These are phyloP conservation scores for Pseudonitzschia multiseries DNA, from an alignment of 108 stramenopile species.

Conservation along the genomic window DNA sequence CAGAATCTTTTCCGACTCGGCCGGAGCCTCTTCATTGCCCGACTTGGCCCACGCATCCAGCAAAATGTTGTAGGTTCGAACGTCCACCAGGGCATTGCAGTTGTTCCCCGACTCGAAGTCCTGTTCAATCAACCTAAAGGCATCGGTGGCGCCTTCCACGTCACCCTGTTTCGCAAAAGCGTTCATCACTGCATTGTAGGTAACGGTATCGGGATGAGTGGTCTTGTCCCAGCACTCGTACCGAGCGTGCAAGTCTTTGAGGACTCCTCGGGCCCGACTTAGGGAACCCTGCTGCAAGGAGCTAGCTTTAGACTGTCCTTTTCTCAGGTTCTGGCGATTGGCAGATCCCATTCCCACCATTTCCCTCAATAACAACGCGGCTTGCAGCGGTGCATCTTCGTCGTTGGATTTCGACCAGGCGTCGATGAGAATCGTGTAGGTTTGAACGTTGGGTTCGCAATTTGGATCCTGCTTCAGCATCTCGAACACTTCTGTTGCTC, in stretches of 20 bases:
- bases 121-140: neutral
- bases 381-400: constrained; percentile 23
- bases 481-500: neutral
- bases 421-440: constrained; percentile 10
- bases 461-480: neutral
- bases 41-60: constrained; percentile 39
- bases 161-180: neutral
- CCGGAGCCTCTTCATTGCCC: constrained; percentile 22
- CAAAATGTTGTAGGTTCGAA: constrained; percentile 31
- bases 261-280: neutral
- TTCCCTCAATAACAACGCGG: constrained; percentile 34
- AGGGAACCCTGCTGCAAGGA: neutral
- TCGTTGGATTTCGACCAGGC: constrained; percentile 12
- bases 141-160: neutral
- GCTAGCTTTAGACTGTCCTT: neutral
- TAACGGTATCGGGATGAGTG: neutral
- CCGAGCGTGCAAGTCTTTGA: neutral
- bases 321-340: neutral
- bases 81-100: constrained; percentile 29
- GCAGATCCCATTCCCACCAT: constrained; percentile 9
- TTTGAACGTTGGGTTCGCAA: constrained; percentile 4
- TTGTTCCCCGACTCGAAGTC: neutral
- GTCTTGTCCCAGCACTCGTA: neutral
- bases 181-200: neutral
- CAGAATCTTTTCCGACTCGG: constrained; percentile 37